Evolutionary conservation across 2,329 filamentous ascomycete species (phyloP).

Genomic region (Aspergillus sp.): DNA sequence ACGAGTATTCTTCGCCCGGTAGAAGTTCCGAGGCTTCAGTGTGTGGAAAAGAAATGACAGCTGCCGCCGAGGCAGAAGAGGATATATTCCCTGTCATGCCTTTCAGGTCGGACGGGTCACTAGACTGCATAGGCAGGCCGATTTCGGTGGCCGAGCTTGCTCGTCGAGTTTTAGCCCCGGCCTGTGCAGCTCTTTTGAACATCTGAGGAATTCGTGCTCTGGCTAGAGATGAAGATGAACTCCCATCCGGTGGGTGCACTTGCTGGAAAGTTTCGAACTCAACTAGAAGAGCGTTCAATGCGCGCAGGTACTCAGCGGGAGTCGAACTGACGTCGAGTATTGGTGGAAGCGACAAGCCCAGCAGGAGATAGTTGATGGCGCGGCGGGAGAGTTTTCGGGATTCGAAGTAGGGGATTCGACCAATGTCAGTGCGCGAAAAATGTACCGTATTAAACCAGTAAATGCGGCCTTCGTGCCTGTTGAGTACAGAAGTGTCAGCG

Average conservation of each 20-base stretch:
- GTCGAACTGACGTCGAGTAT: conserved; percentile 82
- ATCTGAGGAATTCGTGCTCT: conserved; percentile 79
- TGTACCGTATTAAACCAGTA: conserved; percentile 99
- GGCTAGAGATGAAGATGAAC: conserved; percentile 66
- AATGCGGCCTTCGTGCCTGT: conserved; percentile 84
- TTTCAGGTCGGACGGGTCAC: conserved; percentile 50
- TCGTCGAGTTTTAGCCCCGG: conserved; percentile 57
- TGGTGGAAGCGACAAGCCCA: conserved; percentile 86
- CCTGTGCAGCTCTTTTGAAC: conserved; percentile 67
- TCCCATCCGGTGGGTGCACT: conserved; percentile 75
- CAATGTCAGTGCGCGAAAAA: conserved; percentile 78
- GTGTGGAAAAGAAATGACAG: conserved; percentile 40
- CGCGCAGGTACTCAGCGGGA: conserved; percentile 80
- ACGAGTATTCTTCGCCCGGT: conserved; percentile 82
- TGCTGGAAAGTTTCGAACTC: conserved; percentile 95
- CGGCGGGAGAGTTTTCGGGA: conserved; percentile 80
- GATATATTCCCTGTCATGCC: conserved; percentile 41
- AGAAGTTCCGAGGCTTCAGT: conserved; percentile 62
- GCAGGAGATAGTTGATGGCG: conserved; percentile 88
- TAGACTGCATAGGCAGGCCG: conserved; percentile 52
- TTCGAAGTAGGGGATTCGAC: conserved; percentile 82
- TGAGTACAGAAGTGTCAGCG: conserved; percentile 13
- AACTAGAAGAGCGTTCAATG: conserved; percentile 77
- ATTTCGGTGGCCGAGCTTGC: conserved; percentile 62
- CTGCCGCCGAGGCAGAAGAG: conserved; percentile 38